Percentiles rank a stretch among this genome's conserved stretches.
Conservation (phyloP, 2,329 filamentous ascomycete species). For the Colletotrichum cuscutae region DNA sequence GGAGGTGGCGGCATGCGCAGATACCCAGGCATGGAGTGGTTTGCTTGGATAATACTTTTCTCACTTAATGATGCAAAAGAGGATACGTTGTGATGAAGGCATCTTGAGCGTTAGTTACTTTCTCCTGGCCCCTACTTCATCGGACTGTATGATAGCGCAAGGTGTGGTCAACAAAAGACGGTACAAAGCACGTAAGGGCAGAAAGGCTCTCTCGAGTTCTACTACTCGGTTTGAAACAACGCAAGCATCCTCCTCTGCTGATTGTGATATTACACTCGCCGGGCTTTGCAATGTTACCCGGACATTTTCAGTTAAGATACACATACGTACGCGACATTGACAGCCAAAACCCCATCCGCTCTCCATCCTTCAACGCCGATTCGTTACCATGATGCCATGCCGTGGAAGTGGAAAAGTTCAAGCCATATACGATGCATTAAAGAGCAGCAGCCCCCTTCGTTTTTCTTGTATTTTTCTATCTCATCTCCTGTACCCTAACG, state of each 20-base stretch:
- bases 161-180: conserved; percentile 2
- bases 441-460: neutral
- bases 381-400: conserved; percentile 32
- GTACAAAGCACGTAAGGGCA: conserved; percentile 3
- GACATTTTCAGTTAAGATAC: neutral
- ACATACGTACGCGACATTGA: neutral
- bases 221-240: neutral
- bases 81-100: conserved; percentile 25
- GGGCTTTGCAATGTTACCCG: neutral
- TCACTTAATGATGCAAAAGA: conserved; percentile 21
- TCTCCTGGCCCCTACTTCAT: neutral
- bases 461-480: neutral
- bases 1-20: conserved; percentile 10
- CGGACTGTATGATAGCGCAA: conserved; percentile 30
- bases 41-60: conserved; percentile 32
- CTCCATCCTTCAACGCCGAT: conserved; percentile 23
- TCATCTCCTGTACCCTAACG: neutral
- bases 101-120: conserved; percentile 29
- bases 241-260: neutral
- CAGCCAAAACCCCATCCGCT: conserved; percentile 9
- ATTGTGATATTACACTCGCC: neutral
- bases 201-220: neutral
- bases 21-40: conserved; percentile 33
- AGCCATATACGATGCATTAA: conserved; percentile 1
- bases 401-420: conserved; percentile 1